phyloP scores from a whole-genome alignment of 805 yeast species.

The Hanseniaspora nectarophila region DNA sequence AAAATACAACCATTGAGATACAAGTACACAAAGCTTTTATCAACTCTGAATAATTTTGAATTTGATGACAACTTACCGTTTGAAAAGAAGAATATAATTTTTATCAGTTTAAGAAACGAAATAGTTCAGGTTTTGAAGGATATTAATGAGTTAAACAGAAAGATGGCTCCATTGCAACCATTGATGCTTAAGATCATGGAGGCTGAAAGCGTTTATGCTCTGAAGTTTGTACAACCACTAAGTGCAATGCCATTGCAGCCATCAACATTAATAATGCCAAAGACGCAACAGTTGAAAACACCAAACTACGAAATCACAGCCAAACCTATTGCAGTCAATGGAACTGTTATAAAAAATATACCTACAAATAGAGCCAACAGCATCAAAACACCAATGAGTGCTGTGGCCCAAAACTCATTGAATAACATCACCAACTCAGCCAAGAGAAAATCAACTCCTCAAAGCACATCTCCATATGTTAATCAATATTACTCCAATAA shows the following conservation, averaged over 20 bases:
- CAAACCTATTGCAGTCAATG: conserved; percentile 3
- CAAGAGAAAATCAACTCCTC: conserved; percentile 9
- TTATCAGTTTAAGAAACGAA: conserved; percentile 7
- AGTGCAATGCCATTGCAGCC: conserved; percentile 5
- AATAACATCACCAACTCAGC: background rate
- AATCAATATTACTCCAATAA: conserved; percentile 4
- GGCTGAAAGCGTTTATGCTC: background rate
- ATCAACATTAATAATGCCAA: conserved; percentile 8
- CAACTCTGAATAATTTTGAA: background rate
- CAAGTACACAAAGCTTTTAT: conserved; percentile 3
- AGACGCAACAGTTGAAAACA: conserved; percentile 12
- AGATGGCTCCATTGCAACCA: conserved; percentile 9
- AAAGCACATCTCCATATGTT: conserved; percentile 12
- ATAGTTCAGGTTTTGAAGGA: conserved; percentile 5
- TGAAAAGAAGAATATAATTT: background rate
- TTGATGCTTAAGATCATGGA: conserved; percentile 8
- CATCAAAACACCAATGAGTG: conserved; percentile 1
- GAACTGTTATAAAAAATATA: background rate
- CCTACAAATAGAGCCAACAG: background rate
- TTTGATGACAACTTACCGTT: conserved; percentile 1
- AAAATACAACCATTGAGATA: conserved; percentile 4
- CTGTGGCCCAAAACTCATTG: background rate
- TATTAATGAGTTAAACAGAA: background rate
- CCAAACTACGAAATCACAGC: conserved; percentile 12
- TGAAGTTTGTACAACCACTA: conserved; percentile 7